phyloP scores from a whole-genome alignment of 371 early-diverging fungal species.

The Mortierella sp. region DNA sequence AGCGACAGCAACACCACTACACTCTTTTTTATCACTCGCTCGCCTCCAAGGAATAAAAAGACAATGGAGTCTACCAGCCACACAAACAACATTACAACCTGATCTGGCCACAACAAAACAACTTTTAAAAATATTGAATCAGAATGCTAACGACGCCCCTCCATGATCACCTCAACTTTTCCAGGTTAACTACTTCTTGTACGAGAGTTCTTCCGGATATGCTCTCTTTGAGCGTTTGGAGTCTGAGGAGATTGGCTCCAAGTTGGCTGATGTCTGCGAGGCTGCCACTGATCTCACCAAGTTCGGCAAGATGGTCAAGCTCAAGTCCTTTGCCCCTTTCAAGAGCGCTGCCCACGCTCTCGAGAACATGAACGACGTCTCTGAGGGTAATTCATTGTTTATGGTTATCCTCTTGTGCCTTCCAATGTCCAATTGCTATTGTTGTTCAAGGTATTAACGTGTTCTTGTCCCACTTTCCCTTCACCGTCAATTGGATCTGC shows the following conservation, averaged over 20 bases:
- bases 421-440: no score
- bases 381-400: no score
- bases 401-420: no score
- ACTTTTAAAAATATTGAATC: neutral
- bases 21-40: neutral
- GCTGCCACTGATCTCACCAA: conserved; percentile 88
- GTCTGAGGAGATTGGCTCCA: conserved; percentile 96
- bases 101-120: neutral
- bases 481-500: no score
- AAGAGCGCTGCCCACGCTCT: conserved; percentile 97
- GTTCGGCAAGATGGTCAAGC: conserved; percentile 92
- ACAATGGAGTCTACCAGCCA: neutral
- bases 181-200: conserved; percentile 81
- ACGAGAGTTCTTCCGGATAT: conserved; percentile 97
- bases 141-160: conserved; percentile 1
- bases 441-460: no score
- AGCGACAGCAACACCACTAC: neutral
- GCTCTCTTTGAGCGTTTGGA: conserved; percentile 95
- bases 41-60: neutral
- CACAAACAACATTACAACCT: neutral
- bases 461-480: no score
- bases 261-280: conserved; percentile 90
- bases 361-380: conserved; percentile 97
- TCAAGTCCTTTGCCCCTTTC: conserved; percentile 96
- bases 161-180: neutral